phyloP scores from a whole-genome alignment of 805 yeast genomes.

The Cyberlindnera mrakii region DNA sequence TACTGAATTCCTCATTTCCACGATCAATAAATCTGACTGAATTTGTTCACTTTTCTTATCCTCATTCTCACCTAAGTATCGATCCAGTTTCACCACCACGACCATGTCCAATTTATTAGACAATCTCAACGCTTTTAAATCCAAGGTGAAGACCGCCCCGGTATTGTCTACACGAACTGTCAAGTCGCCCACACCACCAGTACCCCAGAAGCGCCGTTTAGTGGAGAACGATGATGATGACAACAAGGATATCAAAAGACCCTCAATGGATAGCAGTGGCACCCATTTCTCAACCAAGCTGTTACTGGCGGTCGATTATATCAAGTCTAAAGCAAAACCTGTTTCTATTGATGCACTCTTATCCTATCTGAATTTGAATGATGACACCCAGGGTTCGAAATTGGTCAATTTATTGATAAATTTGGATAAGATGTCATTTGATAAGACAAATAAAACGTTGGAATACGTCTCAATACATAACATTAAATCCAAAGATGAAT shows the following conservation, averaged over 20 bases:
- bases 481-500: conserved; percentile 73
- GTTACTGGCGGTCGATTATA: conserved; percentile 85
- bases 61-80: too few relatives aligned
- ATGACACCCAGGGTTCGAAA: conserved; percentile 51
- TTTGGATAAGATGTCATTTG: conserved; percentile 71
- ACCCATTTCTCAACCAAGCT: conserved; percentile 81
- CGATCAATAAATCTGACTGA: too few relatives aligned
- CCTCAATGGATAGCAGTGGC: conserved; percentile 20
- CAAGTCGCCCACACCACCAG: conserved; percentile 22
- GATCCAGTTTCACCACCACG: background rate
- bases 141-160: conserved; percentile 52
- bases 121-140: conserved; percentile 61
- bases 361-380: conserved; percentile 48
- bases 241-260: conserved; percentile 23
- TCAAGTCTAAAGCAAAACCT: conserved; percentile 65
- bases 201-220: conserved; percentile 2
- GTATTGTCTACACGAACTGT: conserved; percentile 32
- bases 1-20: too few relatives aligned
- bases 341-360: conserved; percentile 60
- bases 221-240: conserved; percentile 19
- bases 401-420: conserved; percentile 67
- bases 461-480: conserved; percentile 88
- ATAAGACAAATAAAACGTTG: conserved; percentile 54
- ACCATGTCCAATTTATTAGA: conserved; percentile 35
- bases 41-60: too few relatives aligned